These are phyloP conservation scores for Cystofilobasidium ferigula DNA, from an alignment of 768 basidiomycete species.

Conservation along the genomic window DNA sequence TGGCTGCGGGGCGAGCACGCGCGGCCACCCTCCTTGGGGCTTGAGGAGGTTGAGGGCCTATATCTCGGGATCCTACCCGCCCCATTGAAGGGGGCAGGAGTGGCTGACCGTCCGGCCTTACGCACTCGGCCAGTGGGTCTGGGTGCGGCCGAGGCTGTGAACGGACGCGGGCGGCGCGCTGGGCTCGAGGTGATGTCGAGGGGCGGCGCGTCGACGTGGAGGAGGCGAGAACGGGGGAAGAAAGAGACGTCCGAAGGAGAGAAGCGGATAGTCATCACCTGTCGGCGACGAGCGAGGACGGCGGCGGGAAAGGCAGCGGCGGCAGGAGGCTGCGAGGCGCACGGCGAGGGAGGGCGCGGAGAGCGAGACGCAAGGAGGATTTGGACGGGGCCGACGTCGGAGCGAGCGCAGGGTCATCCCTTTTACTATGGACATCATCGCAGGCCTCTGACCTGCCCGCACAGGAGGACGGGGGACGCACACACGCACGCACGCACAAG, in stretches of 20 bases:
- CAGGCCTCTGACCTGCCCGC: no score
- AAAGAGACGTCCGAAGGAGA: no score
- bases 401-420: conserved; percentile 5
- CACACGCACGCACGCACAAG: background rate
- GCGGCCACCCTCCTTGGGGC: background rate
- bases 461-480: background rate
- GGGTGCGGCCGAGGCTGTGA: background rate
- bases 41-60: conserved; percentile 14
- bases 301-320: background rate
- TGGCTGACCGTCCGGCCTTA: conserved; percentile 24
- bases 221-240: background rate
- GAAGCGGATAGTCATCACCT: no score
- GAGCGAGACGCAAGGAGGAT: no score
- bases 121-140: conserved; percentile 11
- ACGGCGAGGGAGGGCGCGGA: no score
- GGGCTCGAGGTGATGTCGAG: no score
- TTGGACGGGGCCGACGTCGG: background rate
- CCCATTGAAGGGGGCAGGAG: background rate
- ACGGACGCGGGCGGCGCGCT: no score
- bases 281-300: background rate
- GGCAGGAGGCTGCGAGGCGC: no score
- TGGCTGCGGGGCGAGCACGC: background rate
- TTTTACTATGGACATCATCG: conserved; percentile 21
- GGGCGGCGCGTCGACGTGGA: background rate
- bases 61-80: conserved; percentile 4